These are phyloP conservation scores for Emericellopsis terricola DNA, from an alignment of 495 filamentous ascomycete genomes.

Conservation along the genomic window DNA sequence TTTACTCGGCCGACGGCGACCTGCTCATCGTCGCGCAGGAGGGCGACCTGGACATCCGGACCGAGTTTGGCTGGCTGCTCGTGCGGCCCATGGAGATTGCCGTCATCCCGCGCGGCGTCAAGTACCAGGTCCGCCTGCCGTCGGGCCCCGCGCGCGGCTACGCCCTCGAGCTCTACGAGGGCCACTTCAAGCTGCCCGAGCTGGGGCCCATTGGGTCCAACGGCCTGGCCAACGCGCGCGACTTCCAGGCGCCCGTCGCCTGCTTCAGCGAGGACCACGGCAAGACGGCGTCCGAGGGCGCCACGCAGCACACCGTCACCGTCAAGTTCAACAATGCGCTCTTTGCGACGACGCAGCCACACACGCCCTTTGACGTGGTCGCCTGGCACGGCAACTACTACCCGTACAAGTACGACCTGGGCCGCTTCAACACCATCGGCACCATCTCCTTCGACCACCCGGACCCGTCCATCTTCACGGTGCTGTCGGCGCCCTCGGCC, in stretches of 20 bases:
- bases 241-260: slow-evolving; percentile 76
- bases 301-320: slow-evolving; percentile 38
- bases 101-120: slow-evolving; percentile 71
- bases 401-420: slow-evolving; percentile 79
- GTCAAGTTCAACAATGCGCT: slow-evolving; percentile 69
- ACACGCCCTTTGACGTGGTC: slow-evolving; percentile 70
- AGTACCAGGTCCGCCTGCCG: slow-evolving; percentile 51
- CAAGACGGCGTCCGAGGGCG: slow-evolving; percentile 17
- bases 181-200: slow-evolving; percentile 71
- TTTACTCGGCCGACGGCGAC: slow-evolving; percentile 85
- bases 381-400: slow-evolving; percentile 71
- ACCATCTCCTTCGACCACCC: slow-evolving; percentile 61
- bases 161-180: slow-evolving; percentile 72
- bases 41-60: slow-evolving; percentile 69
- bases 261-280: slow-evolving; percentile 45
- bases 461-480: slow-evolving; percentile 69
- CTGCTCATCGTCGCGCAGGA: slow-evolving; percentile 74
- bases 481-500: slow-evolving; percentile 51
- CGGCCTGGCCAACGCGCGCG: slow-evolving; percentile 69
- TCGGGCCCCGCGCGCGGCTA: slow-evolving; percentile 59
- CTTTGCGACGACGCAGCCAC: slow-evolving; percentile 51
- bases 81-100: slow-evolving; percentile 79
- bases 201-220: slow-evolving; percentile 81
- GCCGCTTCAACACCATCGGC: slow-evolving; percentile 61
- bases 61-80: slow-evolving; percentile 67